Conservation (phyloP, 2,329 filamentous ascomycete genomes). For the Lasiodiplodia theobromae region DNA sequence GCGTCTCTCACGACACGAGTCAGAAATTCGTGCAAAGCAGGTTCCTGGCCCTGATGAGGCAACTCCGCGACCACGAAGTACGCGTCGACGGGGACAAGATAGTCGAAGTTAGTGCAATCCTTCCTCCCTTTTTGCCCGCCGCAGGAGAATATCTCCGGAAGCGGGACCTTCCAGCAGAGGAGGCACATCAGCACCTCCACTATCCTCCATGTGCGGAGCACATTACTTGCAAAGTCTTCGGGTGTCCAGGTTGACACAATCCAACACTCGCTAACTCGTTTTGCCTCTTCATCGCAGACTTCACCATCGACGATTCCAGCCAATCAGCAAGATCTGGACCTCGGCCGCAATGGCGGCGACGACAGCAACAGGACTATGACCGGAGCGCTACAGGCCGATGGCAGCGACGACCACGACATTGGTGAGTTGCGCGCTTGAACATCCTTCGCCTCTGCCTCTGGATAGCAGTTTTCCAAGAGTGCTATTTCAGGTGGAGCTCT, state of each 20-base stretch:
- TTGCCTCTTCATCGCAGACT: slow-evolving; percentile 5
- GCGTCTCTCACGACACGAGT: slow-evolving; percentile 71
- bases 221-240: slow-evolving; percentile 28
- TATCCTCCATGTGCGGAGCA: slow-evolving; percentile 10
- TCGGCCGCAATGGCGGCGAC: slow-evolving; percentile 17
- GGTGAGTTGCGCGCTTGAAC: slow-evolving; percentile 29
- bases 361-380: slow-evolving; percentile 25
- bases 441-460: neutral
- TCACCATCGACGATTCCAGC: slow-evolving; percentile 17
- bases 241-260: slow-evolving; percentile 11
- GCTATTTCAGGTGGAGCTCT: neutral
- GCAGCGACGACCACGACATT: slow-evolving; percentile 25
- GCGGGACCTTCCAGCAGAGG: slow-evolving; percentile 2
- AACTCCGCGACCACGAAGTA: slow-evolving; percentile 74
- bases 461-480: neutral
- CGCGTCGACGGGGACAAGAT: slow-evolving; percentile 74
- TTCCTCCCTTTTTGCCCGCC: slow-evolving; percentile 15
- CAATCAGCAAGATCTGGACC: slow-evolving; percentile 27
- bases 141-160: slow-evolving; percentile 13
- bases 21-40: slow-evolving; percentile 80
- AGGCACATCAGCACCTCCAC: slow-evolving; percentile 22
- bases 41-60: slow-evolving; percentile 79
- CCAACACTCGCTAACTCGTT: slow-evolving; percentile 11
- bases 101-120: slow-evolving; percentile 56
- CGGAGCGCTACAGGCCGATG: slow-evolving; percentile 26